These are phyloP conservation scores for Nymphaea thermarum DNA, from an alignment of 164 flowering plant species.

Conservation along the genomic window DNA sequence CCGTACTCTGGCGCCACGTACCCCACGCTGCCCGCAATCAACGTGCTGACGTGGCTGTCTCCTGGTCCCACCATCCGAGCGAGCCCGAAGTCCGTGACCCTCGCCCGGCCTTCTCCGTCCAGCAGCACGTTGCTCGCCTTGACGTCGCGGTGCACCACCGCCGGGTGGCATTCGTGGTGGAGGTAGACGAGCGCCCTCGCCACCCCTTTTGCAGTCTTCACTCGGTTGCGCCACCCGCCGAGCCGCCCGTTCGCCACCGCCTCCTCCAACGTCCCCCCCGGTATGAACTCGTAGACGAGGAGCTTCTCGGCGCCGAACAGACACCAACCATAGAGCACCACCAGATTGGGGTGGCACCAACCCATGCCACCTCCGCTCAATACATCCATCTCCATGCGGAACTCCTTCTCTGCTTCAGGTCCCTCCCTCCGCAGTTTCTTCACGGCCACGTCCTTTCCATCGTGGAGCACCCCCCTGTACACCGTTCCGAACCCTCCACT, in stretches of 20 bases:
- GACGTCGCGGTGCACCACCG: slow-evolving; percentile 85
- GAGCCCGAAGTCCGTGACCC: slow-evolving; percentile 80
- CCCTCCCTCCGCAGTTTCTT: slow-evolving; percentile 83
- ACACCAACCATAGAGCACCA: slow-evolving; percentile 88
- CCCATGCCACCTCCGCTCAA: slow-evolving; percentile 26
- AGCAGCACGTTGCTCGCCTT: slow-evolving; percentile 86
- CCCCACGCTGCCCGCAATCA: slow-evolving; percentile 84
- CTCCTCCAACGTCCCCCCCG: slow-evolving; percentile 89
- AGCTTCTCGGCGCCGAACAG: slow-evolving; percentile 56
- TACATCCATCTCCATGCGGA: slow-evolving; percentile 79
- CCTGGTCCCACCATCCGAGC: slow-evolving; percentile 65
- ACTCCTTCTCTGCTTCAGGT: slow-evolving; percentile 70
- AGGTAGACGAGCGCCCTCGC: slow-evolving; percentile 65
- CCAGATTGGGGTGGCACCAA: slow-evolving; percentile 77
- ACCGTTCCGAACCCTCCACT: slow-evolving; percentile 80
- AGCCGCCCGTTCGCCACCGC: slow-evolving; percentile 16
- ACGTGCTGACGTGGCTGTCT: slow-evolving; percentile 77
- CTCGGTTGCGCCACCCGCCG: slow-evolving; percentile 36
- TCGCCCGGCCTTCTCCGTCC: slow-evolving; percentile 46
- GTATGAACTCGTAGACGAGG: slow-evolving; percentile 78
- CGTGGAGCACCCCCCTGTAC: slow-evolving; percentile 60
- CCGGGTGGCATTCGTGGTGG: slow-evolving; percentile 79
- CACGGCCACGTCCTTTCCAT: slow-evolving; percentile 73
- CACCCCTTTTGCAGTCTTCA: slow-evolving; percentile 57
- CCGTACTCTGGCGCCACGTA: slow-evolving; percentile 94